phyloP scores from a whole-genome alignment of 768 basidiomycete species.

The Xerocomellus amylosporus region DNA sequence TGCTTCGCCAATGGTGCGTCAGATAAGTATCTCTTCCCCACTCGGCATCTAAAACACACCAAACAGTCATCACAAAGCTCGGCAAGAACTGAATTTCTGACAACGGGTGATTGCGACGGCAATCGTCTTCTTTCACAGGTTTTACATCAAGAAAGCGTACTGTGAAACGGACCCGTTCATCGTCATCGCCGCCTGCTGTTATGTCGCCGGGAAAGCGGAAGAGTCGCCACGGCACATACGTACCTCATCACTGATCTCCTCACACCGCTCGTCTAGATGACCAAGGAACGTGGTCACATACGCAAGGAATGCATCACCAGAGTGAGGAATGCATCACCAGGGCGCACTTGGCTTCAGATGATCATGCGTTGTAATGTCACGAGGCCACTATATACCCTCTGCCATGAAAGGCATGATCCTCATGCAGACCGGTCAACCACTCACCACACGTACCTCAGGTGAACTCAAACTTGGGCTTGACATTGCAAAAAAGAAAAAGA shows the following conservation, averaged over 20 bases:
- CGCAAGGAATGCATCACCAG: slow-evolving; percentile 17
- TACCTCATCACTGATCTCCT: no score
- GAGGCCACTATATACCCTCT: slow-evolving; percentile 35
- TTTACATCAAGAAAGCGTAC: slow-evolving; percentile 93
- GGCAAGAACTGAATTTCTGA: slow-evolving; percentile 79
- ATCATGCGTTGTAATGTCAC: slow-evolving; percentile 37
- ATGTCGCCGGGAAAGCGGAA: slow-evolving; percentile 96
- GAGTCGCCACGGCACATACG: no score
- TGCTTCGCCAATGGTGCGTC: slow-evolving; percentile 80
- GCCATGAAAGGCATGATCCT: slow-evolving; percentile 79
- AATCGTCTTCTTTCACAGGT: slow-evolving; percentile 92
- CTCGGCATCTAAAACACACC: background rate
- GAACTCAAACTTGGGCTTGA: slow-evolving; percentile 70
- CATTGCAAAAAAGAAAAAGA: slow-evolving; percentile 80
- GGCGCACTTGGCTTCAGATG: no score
- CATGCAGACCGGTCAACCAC: slow-evolving; percentile 70
- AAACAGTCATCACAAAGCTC: slow-evolving; percentile 79
- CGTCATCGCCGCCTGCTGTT: slow-evolving; percentile 90
- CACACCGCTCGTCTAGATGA: slow-evolving; percentile 44
- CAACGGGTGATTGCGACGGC: slow-evolving; percentile 94
- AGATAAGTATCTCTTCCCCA: background rate
- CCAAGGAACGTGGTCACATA: slow-evolving; percentile 27
- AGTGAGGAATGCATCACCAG: slow-evolving; percentile 11
- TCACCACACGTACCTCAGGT: slow-evolving; percentile 67
- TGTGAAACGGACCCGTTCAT: slow-evolving; percentile 95